Evolutionary conservation across 805 yeast genomes (phyloP).

Genomic region (Candida piceae): DNA sequence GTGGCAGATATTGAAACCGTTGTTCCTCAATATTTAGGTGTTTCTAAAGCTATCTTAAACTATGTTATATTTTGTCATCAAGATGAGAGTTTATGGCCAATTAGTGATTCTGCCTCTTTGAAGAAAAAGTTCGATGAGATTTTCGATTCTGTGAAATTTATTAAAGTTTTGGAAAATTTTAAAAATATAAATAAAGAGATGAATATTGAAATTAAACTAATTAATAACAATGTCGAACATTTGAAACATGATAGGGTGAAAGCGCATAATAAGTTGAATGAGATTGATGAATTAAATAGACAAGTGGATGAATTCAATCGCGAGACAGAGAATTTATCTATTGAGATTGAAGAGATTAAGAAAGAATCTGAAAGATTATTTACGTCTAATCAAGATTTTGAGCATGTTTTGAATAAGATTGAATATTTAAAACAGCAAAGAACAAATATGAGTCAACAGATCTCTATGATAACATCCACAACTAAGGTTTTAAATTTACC

Average conservation of each 20-base stretch:
- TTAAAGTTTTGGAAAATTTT: constrained; percentile 80
- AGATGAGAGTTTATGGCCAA: constrained; percentile 95
- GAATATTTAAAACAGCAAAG: constrained; percentile 51
- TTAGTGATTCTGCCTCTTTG: constrained; percentile 81
- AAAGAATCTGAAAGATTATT: constrained; percentile 59
- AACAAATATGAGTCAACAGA: constrained; percentile 43
- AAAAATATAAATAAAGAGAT: constrained; percentile 74
- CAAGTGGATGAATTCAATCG: constrained; percentile 41
- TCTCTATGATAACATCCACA: constrained; percentile 43
- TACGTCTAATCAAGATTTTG: constrained; percentile 76
- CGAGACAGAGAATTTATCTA: constrained; percentile 46
- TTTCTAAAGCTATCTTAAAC: constrained; percentile 79
- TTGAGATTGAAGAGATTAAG: constrained; percentile 48
- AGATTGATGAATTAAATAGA: constrained; percentile 37
- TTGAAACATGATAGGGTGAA: constrained; percentile 67
- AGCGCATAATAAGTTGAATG: constrained; percentile 52
- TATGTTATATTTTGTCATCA: constrained; percentile 96
- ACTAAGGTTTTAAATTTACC: constrained; percentile 43
- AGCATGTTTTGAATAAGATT: constrained; percentile 57
- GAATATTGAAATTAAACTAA: constrained; percentile 64
- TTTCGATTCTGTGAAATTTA: constrained; percentile 89
- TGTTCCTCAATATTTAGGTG: constrained; percentile 82
- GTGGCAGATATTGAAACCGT: constrained; percentile 78
- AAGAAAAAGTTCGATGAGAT: constrained; percentile 95
- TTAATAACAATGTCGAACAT: constrained; percentile 77